Base-by-base conservation (phyloP, 2,329 filamentous ascomycete species). In the Stemphylium vesicarium region DNA sequence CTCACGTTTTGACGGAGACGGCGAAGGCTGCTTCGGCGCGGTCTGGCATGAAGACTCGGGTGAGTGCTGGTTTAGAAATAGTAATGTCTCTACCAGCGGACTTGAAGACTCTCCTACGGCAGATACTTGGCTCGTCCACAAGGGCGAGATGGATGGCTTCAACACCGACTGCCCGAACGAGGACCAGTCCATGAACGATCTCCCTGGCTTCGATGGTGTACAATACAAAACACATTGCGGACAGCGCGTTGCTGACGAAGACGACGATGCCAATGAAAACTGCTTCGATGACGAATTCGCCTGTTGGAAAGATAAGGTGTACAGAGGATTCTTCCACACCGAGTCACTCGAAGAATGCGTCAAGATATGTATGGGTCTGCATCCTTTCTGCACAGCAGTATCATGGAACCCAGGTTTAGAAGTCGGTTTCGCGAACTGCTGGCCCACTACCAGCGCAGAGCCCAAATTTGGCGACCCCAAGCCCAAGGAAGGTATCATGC, bases 381-480 rank as follows among this genome's bases (percentile, higher is more conserved):
- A 67, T 15, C 71, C 71, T 0, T 64, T 72, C 11, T 74, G 71
- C 44, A 60, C 56, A 26, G 69, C 60, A 3, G 71, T 72, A 1
- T 58, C 61, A 0, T 74, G 68, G 64, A 70, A 66, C 29, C 69
- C 70, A 0, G 61, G 48, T 2, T 56, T 71, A 3, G 50, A 65
- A 37, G 66, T 70, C 29, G 71, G 71, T 4, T 73, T 57, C 32
- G 70, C 70, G n/a, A 74, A 74, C 36, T 74, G 71, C 60, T 68
- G 62, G 59, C 68, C 63, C 15, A 74, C 71, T 22, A 65, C 63
- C 0, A 65, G 59, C 1, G 67, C 56, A 6, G 31, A 33, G 0
- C 52, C 56, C 13, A 43, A 37, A 2, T 37, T 72, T 13, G 22
- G 39, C 1, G 49, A 55, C 0, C 60, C 67, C 0, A 29, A 16